Conservation (phyloP, 2,329 filamentous ascomycete species). For the Saccharata proteae region DNA sequence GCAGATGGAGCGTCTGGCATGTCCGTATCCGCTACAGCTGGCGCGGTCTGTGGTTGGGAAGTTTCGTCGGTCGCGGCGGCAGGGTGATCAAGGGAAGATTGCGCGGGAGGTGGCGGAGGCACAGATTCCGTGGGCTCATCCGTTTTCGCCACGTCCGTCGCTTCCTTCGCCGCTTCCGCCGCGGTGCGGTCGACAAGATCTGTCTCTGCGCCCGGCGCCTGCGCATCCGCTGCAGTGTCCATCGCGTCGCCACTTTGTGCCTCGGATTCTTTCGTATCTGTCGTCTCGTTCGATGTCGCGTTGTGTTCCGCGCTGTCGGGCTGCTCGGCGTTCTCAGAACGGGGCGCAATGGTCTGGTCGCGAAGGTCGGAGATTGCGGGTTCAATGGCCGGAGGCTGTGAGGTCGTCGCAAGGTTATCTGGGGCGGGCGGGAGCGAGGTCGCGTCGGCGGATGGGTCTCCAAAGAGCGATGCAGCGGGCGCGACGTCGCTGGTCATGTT, state of each 20-base stretch:
- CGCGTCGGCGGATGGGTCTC: conserved; percentile 26
- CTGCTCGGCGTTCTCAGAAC: conserved; percentile 1
- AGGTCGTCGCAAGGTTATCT: conserved; percentile 16
- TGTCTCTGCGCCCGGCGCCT: background rate
- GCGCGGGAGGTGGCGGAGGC: conserved; percentile 2
- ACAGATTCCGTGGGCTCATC: conserved; percentile 6
- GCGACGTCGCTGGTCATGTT: conserved; percentile 33
- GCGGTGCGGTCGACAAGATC: background rate
- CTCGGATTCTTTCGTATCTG: background rate
- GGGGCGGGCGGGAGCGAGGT: conserved; percentile 21
- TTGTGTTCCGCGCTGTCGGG: conserved; percentile 2
- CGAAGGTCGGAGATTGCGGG: conserved; percentile 24
- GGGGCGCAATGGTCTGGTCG: conserved; percentile 4
- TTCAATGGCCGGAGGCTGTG: conserved; percentile 27
- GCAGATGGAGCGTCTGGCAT: conserved; percentile 28
- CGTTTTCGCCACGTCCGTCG: conserved; percentile 2
- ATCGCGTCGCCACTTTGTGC: conserved; percentile 3
- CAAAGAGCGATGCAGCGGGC: conserved; percentile 29
- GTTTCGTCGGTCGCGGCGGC: conserved; percentile 8
- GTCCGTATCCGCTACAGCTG: conserved; percentile 15
- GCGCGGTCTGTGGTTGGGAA: background rate
- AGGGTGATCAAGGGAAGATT: conserved; percentile 2
- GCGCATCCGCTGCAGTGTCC: background rate
- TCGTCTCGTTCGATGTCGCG: background rate
- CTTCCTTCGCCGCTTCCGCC: conserved; percentile 1